phyloP scores from a whole-genome alignment of 345 rosid species.

The Eucalyptus erythrocorys region DNA sequence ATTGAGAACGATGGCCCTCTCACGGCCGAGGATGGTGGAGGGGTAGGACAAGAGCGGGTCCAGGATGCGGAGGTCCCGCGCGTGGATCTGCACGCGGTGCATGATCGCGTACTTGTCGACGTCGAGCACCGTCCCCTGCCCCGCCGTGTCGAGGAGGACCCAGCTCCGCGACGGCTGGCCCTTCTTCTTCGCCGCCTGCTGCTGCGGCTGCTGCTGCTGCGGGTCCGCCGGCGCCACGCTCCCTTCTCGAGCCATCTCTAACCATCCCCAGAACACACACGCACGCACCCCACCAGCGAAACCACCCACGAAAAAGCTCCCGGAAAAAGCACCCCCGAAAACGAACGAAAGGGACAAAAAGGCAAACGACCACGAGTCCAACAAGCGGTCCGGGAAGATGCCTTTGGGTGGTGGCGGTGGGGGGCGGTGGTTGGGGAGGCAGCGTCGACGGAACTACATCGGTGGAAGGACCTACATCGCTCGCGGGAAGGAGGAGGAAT shows the following conservation, averaged over 20 bases:
- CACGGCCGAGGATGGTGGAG: constrained; percentile 97
- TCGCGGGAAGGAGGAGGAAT: neutral
- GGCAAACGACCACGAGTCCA: neutral
- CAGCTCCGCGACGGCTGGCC: constrained; percentile 56
- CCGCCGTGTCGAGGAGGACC: constrained; percentile 43
- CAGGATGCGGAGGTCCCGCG: constrained; percentile 92
- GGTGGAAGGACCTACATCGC: too few species aligned
- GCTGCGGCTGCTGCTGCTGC: constrained; percentile 17
- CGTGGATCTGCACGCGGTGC: constrained; percentile 96
- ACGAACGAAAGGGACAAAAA: neutral
- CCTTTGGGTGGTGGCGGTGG: neutral
- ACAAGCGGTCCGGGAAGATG: neutral
- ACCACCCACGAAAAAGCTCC: neutral
- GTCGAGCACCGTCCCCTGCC: constrained; percentile 39
- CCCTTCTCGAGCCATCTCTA: constrained; percentile 51
- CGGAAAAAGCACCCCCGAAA: neutral
- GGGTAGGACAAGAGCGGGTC: constrained; percentile 93
- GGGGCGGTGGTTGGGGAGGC: neutral
- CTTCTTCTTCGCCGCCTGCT: constrained; percentile 52
- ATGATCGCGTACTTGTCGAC: constrained; percentile 80
- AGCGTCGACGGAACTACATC: neutral
- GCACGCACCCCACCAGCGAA: neutral
- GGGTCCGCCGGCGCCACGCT: constrained; percentile 67
- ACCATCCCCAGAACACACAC: neutral
- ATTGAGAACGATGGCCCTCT: constrained; percentile 85